A percentile compares a stretch with the other conserved stretches of the same genome.
phyloP scores from a whole-genome alignment of 805 yeast species.

The Tetrapisispora pingtungensis region DNA sequence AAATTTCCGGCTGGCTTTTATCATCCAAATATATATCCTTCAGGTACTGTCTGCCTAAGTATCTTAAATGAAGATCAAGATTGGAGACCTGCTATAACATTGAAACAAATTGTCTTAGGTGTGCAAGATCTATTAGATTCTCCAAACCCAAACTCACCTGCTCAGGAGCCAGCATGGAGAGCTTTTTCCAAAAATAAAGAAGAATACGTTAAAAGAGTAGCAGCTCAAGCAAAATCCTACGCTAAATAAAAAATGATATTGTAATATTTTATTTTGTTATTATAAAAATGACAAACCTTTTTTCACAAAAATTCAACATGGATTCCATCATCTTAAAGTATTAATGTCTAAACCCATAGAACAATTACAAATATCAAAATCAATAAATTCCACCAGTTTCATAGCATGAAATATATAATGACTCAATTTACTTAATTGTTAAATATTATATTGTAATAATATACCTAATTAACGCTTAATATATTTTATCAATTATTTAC shows the following conservation, averaged over 20 bases:
- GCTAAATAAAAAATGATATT: slow-evolving; percentile 28
- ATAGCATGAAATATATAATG: background rate
- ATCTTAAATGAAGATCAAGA: slow-evolving; percentile 91
- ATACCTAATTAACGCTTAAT: background rate
- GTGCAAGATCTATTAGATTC: slow-evolving; percentile 81
- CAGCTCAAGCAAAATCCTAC: slow-evolving; percentile 70
- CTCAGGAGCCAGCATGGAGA: slow-evolving; percentile 95
- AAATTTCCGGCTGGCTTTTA: slow-evolving; percentile 82
- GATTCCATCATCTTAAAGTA: too few relatives aligned
- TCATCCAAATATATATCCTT: slow-evolving; percentile 96
- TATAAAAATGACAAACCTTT: too few relatives aligned
- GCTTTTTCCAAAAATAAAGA: slow-evolving; percentile 62
- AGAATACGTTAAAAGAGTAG: slow-evolving; percentile 65
- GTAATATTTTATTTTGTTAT: background rate
- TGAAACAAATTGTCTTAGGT: slow-evolving; percentile 83
- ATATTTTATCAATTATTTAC: background rate
- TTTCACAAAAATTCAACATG: too few relatives aligned
- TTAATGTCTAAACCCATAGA: too few relatives aligned
- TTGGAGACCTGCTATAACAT: slow-evolving; percentile 95
- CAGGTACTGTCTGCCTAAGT: slow-evolving; percentile 91
- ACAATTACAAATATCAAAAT: too few relatives aligned
- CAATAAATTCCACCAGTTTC: background rate
- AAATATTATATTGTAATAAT: background rate
- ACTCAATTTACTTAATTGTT: background rate
- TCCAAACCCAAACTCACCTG: slow-evolving; percentile 94